phyloP scores from a whole-genome alignment of 2,329 filamentous ascomycete species.

The Neofusicoccum sp. region DNA sequence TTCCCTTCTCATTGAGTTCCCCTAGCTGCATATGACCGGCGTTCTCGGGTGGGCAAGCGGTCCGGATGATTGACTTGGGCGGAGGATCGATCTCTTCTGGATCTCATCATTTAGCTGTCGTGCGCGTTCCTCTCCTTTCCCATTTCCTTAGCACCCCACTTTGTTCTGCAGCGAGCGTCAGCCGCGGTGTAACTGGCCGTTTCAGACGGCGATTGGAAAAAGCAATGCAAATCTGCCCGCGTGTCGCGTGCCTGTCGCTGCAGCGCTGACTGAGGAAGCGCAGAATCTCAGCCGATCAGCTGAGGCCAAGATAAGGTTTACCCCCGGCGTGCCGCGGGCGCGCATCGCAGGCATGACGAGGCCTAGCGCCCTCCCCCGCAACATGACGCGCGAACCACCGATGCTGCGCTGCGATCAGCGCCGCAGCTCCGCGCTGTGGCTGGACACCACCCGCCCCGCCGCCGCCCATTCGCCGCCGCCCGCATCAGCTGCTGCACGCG shows the following conservation, averaged over 20 bases:
- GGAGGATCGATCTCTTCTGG: conserved; percentile 11
- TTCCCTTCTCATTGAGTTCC: conserved; percentile 11
- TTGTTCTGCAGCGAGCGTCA: background rate
- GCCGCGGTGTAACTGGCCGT: background rate
- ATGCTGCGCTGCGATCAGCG: background rate
- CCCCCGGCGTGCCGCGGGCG: background rate
- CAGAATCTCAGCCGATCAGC: conserved; percentile 7
- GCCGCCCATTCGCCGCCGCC: background rate
- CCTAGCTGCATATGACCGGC: conserved; percentile 15
- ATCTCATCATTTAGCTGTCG: conserved; percentile 6
- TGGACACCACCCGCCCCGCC: background rate
- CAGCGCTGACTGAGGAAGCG: background rate
- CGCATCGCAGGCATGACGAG: background rate
- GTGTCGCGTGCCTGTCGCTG: background rate
- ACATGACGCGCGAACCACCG: background rate
- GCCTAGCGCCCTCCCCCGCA: background rate
- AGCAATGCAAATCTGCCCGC: background rate
- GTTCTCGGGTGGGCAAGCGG: conserved; percentile 6
- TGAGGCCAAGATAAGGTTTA: conserved; percentile 12
- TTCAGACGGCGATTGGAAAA: conserved; percentile 8
- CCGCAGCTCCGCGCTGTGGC: conserved; percentile 8
- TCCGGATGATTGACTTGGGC: conserved; percentile 7
- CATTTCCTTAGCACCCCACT: background rate
- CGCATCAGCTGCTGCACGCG: conserved; percentile 9
- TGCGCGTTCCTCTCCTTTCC: conserved; percentile 1